Conservation (phyloP, 352 stramenopile genomes). For the Phytophthora colocasiae region DNA sequence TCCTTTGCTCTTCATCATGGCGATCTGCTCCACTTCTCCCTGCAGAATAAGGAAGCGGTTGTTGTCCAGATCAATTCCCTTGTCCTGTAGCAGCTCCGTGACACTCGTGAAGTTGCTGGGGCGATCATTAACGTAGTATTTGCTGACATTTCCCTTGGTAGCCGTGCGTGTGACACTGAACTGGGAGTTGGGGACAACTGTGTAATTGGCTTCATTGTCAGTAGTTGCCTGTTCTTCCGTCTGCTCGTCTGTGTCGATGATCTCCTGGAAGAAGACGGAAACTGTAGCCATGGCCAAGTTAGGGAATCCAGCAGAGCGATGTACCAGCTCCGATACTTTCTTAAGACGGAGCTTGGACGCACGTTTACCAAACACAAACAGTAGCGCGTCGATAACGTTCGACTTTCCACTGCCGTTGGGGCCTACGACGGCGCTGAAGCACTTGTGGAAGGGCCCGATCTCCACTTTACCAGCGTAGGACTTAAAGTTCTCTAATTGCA, state of each 20-base stretch:
- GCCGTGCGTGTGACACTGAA: slow-evolving; percentile 95
- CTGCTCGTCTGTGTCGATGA: slow-evolving; percentile 83
- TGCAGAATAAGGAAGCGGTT: slow-evolving; percentile 99
- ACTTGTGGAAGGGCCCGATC: slow-evolving; percentile 99
- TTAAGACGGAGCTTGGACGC: slow-evolving; percentile 97
- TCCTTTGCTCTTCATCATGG: slow-evolving; percentile 99
- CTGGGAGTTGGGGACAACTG: slow-evolving; percentile 91
- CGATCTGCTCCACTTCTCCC: slow-evolving; percentile 97
- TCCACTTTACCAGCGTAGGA: slow-evolving; percentile 97
- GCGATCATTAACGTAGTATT: slow-evolving; percentile 97
- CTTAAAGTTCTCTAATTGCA: slow-evolving; percentile 99
- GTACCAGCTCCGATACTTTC: slow-evolving; percentile 98
- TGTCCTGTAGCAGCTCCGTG: slow-evolving; percentile 92
- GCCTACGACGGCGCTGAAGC: slow-evolving; percentile 98
- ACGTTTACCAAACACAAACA: slow-evolving; percentile 99
- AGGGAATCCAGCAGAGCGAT: slow-evolving; percentile 93
- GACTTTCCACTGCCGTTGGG: slow-evolving; percentile 99
- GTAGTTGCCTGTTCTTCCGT: not conserved
- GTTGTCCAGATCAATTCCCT: slow-evolving; percentile 99
- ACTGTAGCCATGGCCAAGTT: slow-evolving; percentile 95
- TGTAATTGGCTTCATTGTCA: slow-evolving; percentile 92
- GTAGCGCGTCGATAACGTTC: slow-evolving; percentile 99
- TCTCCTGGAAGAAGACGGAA: slow-evolving; percentile 98
- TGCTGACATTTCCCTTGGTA: slow-evolving; percentile 95
- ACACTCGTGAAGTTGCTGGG: slow-evolving; percentile 96